A percentile compares a stretch with the other conserved stretches of the same genome.
These are phyloP conservation scores for Aechmea fasciata DNA, from an alignment of 176 grass and related monocot species.

Conservation along the genomic window DNA sequence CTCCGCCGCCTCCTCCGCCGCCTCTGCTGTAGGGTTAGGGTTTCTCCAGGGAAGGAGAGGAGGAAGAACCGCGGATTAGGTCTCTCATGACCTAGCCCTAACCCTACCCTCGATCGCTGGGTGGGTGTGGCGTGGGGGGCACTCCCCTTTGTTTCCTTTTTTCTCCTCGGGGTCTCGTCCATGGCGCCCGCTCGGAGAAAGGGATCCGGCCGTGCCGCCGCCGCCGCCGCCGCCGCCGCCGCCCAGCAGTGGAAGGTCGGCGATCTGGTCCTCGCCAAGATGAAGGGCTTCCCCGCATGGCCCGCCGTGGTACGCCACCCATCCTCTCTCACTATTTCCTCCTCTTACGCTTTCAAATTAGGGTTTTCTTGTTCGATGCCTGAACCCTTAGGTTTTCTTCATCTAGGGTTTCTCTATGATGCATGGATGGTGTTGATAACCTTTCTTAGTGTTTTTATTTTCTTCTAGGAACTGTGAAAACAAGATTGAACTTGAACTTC, in stretches of 20 bases:
- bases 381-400: too few species aligned
- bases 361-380: background rate
- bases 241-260: slow-evolving; percentile 89
- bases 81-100: slow-evolving; percentile 1
- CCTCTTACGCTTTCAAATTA: background rate
- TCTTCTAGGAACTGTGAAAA: too few species aligned
- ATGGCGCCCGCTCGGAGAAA: slow-evolving; percentile 73
- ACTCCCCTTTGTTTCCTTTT: slow-evolving; percentile 1
- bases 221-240: slow-evolving; percentile 45
- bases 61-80: background rate
- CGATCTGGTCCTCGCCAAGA: slow-evolving; percentile 97
- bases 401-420: too few species aligned
- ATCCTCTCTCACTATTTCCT: background rate
- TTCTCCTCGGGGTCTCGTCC: background rate
- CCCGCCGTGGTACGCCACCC: slow-evolving; percentile 57
- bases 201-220: slow-evolving; percentile 40
- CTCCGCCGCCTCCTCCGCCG: background rate
- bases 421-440: too few species aligned
- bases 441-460: too few species aligned
- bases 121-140: slow-evolving; percentile 18
- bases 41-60: background rate
- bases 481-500: too few species aligned
- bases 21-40: background rate
- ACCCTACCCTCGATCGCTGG: background rate
- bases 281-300: slow-evolving; percentile 96